A percentile compares a stretch with the other conserved stretches of the same genome.
phyloP scores from a whole-genome alignment of 805 yeast species.

The Tetrapisispora phaffii region DNA sequence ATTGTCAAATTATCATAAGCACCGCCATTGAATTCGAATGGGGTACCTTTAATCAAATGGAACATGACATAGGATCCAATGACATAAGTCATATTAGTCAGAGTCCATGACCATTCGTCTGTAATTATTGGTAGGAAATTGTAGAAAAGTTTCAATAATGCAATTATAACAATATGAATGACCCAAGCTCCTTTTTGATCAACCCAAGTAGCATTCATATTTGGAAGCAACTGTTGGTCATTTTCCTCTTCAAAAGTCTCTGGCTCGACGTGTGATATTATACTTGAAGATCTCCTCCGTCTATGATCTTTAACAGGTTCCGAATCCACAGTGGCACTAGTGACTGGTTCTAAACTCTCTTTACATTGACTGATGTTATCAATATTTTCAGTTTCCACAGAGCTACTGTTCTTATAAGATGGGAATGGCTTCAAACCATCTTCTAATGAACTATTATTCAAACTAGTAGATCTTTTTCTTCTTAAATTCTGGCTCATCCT shows the following conservation, averaged over 20 bases:
- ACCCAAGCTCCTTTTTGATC: slow-evolving; percentile 95
- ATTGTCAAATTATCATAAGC: slow-evolving; percentile 91
- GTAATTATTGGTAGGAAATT: slow-evolving; percentile 74
- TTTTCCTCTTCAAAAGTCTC: slow-evolving; percentile 86
- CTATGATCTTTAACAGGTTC: slow-evolving; percentile 31
- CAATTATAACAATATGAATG: slow-evolving; percentile 76
- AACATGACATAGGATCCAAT: slow-evolving; percentile 93
- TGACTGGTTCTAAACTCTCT: neutral
- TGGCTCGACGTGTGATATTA: slow-evolving; percentile 86
- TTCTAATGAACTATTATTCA: neutral
- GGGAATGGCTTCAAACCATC: slow-evolving; percentile 25
- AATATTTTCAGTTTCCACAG: neutral
- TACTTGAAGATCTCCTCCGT: slow-evolving; percentile 76
- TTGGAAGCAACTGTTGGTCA: slow-evolving; percentile 82
- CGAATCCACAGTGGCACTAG: slow-evolving; percentile 1
- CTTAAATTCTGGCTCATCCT: slow-evolving; percentile 1
- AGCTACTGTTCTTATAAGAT: slow-evolving; percentile 12
- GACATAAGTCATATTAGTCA: slow-evolving; percentile 83
- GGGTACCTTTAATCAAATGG: slow-evolving; percentile 93
- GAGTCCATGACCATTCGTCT: slow-evolving; percentile 83
- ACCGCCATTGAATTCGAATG: slow-evolving; percentile 93
- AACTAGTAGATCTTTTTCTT: slow-evolving; percentile 5
- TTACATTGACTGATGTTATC: neutral
- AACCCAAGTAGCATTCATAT: slow-evolving; percentile 93
- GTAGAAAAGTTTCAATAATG: slow-evolving; percentile 62